These are phyloP conservation scores for Coccinonectria pachysandricola DNA, from an alignment of 2,329 filamentous ascomycete species.

Conservation along the genomic window DNA sequence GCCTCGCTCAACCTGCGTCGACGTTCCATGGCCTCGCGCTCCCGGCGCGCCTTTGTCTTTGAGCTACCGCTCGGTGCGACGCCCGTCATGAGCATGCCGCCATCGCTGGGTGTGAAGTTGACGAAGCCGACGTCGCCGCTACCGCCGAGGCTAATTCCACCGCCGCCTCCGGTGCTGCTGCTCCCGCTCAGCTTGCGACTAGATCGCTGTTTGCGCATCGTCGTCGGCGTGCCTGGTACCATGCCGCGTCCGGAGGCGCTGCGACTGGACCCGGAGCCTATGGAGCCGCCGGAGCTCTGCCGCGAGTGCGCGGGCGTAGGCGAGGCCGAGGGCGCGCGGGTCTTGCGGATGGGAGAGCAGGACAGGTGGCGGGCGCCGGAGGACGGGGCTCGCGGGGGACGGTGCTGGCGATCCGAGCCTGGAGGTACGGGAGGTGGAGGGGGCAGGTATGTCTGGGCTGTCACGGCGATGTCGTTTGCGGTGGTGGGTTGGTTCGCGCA, in stretches of 20 bases:
- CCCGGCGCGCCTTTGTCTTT: conserved; percentile 89
- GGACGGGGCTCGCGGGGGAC: conserved; percentile 43
- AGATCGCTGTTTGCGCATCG: conserved; percentile 29
- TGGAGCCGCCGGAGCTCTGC: conserved; percentile 30
- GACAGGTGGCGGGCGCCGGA: conserved; percentile 41
- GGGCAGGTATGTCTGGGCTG: conserved; percentile 26
- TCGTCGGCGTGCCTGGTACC: conserved; percentile 29
- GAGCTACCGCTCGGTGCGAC: conserved; percentile 85
- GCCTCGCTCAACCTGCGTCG: conserved; percentile 57
- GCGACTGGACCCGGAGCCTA: conserved; percentile 25
- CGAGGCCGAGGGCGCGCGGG: conserved; percentile 28
- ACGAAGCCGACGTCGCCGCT: conserved; percentile 54
- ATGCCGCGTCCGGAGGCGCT: conserved; percentile 27
- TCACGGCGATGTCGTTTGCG: conserved; percentile 24
- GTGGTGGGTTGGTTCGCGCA: conserved; percentile 25
- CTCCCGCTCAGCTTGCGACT: conserved; percentile 27
- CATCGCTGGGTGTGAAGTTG: conserved; percentile 80
- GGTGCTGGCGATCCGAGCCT: conserved; percentile 28
- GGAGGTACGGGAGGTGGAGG: conserved; percentile 21
- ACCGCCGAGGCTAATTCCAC: conserved; percentile 16
- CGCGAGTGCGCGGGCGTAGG: conserved; percentile 30
- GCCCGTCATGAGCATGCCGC: conserved; percentile 68
- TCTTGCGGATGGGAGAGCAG: conserved; percentile 32
- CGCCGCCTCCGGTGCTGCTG: too few relatives aligned
- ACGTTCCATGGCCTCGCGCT: conserved; percentile 77